These are phyloP conservation scores for Tolypocladium inflatum DNA, from an alignment of 2,329 filamentous ascomycete genomes.

Conservation along the genomic window DNA sequence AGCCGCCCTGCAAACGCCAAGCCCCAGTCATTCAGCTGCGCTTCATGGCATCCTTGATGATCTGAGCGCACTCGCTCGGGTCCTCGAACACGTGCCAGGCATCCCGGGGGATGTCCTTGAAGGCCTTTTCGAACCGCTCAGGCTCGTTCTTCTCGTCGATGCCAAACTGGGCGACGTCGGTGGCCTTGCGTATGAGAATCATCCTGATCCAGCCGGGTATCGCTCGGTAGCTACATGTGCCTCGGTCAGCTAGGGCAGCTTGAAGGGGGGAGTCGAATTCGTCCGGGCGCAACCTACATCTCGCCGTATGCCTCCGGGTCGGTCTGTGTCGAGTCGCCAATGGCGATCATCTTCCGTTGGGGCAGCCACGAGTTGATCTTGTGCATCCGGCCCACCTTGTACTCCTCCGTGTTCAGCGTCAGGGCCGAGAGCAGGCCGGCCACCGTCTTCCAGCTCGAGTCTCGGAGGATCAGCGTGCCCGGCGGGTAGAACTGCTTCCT, in stretches of 20 bases:
- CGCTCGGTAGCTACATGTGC: conserved; percentile 39
- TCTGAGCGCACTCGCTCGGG: conserved; percentile 50
- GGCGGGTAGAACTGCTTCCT: conserved; percentile 59
- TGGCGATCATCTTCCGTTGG: conserved; percentile 65
- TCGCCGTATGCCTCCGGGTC: conserved; percentile 88
- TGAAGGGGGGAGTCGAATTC: neutral
- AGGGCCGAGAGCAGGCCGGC: conserved; percentile 70
- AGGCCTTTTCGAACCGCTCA: conserved; percentile 73
- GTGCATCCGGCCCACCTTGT: conserved; percentile 73
- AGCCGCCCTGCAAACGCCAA: neutral
- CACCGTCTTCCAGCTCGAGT: conserved; percentile 78
- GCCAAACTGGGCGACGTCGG: conserved; percentile 57
- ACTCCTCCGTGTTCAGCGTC: conserved; percentile 71
- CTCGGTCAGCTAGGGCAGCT: conserved; percentile 6
- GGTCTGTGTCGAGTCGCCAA: conserved; percentile 86
- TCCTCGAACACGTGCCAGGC: conserved; percentile 79
- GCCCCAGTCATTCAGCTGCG: neutral
- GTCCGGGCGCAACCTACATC: conserved; percentile 39
- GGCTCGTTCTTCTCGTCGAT: conserved; percentile 67
- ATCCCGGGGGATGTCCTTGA: conserved; percentile 58
- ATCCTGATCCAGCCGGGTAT: conserved; percentile 69
- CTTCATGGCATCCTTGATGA: conserved; percentile 17
- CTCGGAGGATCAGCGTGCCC: conserved; percentile 76
- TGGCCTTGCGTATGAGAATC: conserved; percentile 80
- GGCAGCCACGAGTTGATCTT: conserved; percentile 76